Percentiles rank a stretch among this genome's conserved stretches.
phyloP scores from a whole-genome alignment of 345 rosid species.

The Triadica sebifera region DNA sequence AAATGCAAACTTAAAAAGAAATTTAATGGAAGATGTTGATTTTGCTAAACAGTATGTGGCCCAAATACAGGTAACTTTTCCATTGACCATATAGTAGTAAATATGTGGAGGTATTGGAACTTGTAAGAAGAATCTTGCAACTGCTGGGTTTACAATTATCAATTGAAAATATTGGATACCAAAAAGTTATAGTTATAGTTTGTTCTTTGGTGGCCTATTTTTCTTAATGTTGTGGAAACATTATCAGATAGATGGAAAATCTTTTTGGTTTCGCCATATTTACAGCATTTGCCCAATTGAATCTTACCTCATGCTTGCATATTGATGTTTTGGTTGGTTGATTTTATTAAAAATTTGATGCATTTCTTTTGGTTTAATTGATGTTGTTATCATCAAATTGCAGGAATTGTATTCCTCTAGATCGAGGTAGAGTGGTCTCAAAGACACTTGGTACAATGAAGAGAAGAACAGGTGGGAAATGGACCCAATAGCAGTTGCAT shows the following conservation, averaged over 20 bases:
- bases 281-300: background rate
- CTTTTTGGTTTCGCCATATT: background rate
- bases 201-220: background rate
- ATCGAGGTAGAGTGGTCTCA: slow-evolving; percentile 82
- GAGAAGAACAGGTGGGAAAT: slow-evolving; percentile 83
- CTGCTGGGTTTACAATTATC: background rate
- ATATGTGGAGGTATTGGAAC: background rate
- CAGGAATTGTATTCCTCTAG: slow-evolving; percentile 82
- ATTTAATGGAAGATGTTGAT: slow-evolving; percentile 65
- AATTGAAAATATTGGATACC: background rate
- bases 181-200: background rate
- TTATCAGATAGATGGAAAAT: background rate
- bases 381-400: slow-evolving; percentile 1
- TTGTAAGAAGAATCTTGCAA: slow-evolving; percentile 5
- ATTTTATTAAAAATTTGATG: background rate
- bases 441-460: slow-evolving; percentile 89
- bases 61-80: slow-evolving; percentile 62
- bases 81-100: slow-evolving; percentile 8
- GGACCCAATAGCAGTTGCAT: slow-evolving; percentile 80
- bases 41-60: slow-evolving; percentile 77
- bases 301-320: background rate
- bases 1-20: slow-evolving; percentile 71
- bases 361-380: slow-evolving; percentile 10
- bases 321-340: background rate
- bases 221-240: background rate